These are phyloP conservation scores for Cymbidium sinense DNA, from an alignment of 106 monocot species.

Conservation along the genomic window DNA sequence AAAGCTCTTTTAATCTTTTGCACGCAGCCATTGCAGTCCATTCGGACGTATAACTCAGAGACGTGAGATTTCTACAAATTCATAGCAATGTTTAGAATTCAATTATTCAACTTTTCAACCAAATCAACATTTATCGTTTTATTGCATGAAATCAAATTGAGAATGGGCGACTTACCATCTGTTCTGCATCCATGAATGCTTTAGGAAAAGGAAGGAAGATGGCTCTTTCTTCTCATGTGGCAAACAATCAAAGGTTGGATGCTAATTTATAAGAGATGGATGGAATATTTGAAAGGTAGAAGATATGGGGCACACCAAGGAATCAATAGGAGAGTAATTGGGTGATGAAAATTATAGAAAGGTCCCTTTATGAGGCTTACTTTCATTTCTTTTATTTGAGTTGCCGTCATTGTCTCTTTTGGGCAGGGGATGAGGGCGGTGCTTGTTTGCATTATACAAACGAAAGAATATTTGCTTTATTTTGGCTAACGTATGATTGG, in stretches of 20 bases:
- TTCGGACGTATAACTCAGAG: slow-evolving; percentile 45
- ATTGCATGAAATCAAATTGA: not conserved
- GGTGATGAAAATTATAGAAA: slow-evolving; percentile 6
- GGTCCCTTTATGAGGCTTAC: not conserved
- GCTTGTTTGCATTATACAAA: not conserved
- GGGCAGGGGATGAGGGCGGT: not conserved
- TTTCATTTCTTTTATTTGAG: slow-evolving; percentile 2
- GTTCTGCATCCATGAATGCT: slow-evolving; percentile 22
- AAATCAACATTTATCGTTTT: not conserved
- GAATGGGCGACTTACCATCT: slow-evolving; percentile 16
- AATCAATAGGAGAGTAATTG: slow-evolving; percentile 5
- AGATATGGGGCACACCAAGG: slow-evolving; percentile 8
- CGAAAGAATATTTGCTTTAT: not conserved
- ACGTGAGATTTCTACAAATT: slow-evolving; percentile 21
- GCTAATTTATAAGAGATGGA: slow-evolving; percentile 23
- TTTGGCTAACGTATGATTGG: not conserved
- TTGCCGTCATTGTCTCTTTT: not conserved
- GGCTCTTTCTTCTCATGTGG: too few relatives aligned
- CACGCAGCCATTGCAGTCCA: slow-evolving; percentile 67
- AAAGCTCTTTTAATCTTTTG: slow-evolving; percentile 52
- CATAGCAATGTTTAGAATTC: not conserved
- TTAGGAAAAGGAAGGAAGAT: not conserved
- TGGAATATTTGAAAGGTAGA: slow-evolving; percentile 24
- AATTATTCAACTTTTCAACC: not conserved
- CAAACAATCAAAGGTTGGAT: not conserved